Base-by-base conservation (phyloP, 257 asterid genomes). In the Cruciata laevipes region DNA sequence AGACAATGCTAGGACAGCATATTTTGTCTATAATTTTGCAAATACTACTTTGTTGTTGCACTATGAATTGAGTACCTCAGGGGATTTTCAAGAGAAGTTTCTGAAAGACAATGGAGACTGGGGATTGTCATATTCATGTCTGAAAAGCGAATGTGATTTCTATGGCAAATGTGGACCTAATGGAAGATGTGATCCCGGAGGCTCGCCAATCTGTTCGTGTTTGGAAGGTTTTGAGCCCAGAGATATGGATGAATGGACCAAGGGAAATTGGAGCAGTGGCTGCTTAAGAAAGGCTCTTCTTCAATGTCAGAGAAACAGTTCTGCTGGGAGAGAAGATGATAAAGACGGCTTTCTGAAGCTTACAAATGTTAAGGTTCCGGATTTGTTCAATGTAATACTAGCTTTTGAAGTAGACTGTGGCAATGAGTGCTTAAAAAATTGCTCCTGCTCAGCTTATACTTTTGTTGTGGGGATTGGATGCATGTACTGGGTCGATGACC, bases 201-300 rank as follows among this genome's bases (percentile, higher is more conserved):
- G 5, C 7, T 80, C 83, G 1, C 78, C 84, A 31, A 67, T 80
- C 42, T 89, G 95, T 52, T 51, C 69, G n/a, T 89, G 96, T 56
- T 77, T 85, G 78, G 68, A 3, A 65, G 96, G 93, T 3, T 85
- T 85, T 65, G 57, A 72, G 62, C 87, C 87, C 5, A 63, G 6
- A 35, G 70, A 80, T 61, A 16, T 11, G 21, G 67, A 17, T 32
- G 88, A 77, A 70, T 85, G 95, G 95, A 67, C 21, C 12, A 67
- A 79, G 0, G 85, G 84, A 25, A 82, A 87, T 58, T 77, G 87
- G 91, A 73, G 79, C 2, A 17, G 77, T 23, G 95, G 95, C 42
- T 89, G 96, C 61, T 44, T 60, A 33, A 83, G 90, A 66, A 63
- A 63, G 21, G 64, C 32, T 17, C 74, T 71, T n/a, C 44, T 88